phyloP scores from a whole-genome alignment of 2,329 filamentous ascomycete species.

The Botrytis byssoidea region DNA sequence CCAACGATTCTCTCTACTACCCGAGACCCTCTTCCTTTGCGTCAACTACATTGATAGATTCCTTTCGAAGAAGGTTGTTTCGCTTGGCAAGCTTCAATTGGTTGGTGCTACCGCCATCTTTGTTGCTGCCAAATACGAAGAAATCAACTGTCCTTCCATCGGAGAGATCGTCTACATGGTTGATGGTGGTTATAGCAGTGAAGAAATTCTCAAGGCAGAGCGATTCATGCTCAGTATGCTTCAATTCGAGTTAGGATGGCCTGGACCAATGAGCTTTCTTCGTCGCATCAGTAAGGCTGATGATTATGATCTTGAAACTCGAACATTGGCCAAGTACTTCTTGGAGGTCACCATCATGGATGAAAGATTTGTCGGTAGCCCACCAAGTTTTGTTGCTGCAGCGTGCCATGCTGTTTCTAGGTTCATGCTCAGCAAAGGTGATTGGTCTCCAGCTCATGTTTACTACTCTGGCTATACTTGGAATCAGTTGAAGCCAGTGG shows the following conservation, averaged over 20 bases:
- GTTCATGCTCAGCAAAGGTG: conserved; percentile 83
- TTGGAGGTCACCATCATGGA: conserved; percentile 97
- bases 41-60: conserved; percentile 99
- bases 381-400: conserved; percentile 86
- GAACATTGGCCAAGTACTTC: conserved; percentile 96
- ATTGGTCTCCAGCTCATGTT: conserved; percentile 82
- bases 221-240: conserved; percentile 98
- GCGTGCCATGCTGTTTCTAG: conserved; percentile 90
- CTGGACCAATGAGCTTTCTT: conserved; percentile 98
- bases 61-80: conserved; percentile 90
- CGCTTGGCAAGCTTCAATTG: conserved; percentile 89
- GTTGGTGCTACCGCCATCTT: conserved; percentile 95
- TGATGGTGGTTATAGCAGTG: conserved; percentile 80
- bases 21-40: conserved; percentile 90
- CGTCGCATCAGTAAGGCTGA: conserved; percentile 97
- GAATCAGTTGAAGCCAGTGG: conserved; percentile 73
- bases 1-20: conserved; percentile 82
- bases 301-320: conserved; percentile 92
- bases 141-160: conserved; percentile 95
- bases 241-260: conserved; percentile 92
- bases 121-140: conserved; percentile 95
- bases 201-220: conserved; percentile 96
- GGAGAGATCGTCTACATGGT: conserved; percentile 99
- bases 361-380: conserved; percentile 89
- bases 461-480: conserved; percentile 95